Evolutionary conservation across 768 basidiomycete species (phyloP), one percentile per base, ranked within the genome.

Genomic region (Boletus rubroflammeus): DNA sequence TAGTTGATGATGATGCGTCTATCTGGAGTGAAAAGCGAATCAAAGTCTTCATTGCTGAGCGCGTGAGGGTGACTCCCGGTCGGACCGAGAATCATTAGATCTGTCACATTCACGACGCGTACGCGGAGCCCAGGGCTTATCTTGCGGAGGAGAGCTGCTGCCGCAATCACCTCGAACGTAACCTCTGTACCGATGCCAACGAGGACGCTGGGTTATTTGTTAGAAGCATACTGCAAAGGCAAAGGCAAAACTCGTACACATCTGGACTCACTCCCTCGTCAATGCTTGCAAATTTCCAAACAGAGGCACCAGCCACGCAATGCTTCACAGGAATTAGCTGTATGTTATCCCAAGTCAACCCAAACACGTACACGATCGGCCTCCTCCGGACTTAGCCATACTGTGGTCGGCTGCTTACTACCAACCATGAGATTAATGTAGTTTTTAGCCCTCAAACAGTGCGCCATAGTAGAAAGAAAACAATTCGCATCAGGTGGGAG

Each of bases 401-500:
- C 83, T 3, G 86, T 82, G 5, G 85, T 86, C 4, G 86, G 86
- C 50, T 88, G 85, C 73, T 94, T 95, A 68, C 86, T 89, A 25
- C 92, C 92, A 34, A 94, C 90, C 79, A 97, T 89, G 54, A 93
- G 70, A 66, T 93, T 93, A 50, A 93, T 73, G 56, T 93, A 93
- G 70, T 92, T 87, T 76, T 88, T 91, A 23, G 90, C 84, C 47
- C 86, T 73, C 64, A 95, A 69, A 62, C 90, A 93, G 68, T 95
- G 93, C 4, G 87, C 81, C 51, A 95, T 78, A 23, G 90, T 92
- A 34, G 85, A 88, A 57, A 94, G 73, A 73, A 88, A 84, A 63
- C 88, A 88, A 67, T 95, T 94, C 13, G 90, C 88, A 62, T 96
- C 93, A n/a, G 93, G 90, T 0, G 92, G 90, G 23, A 93, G 76